These are phyloP conservation scores for Fragosphaeria purpurea DNA, from an alignment of 2,329 filamentous ascomycete genomes.

Conservation along the genomic window DNA sequence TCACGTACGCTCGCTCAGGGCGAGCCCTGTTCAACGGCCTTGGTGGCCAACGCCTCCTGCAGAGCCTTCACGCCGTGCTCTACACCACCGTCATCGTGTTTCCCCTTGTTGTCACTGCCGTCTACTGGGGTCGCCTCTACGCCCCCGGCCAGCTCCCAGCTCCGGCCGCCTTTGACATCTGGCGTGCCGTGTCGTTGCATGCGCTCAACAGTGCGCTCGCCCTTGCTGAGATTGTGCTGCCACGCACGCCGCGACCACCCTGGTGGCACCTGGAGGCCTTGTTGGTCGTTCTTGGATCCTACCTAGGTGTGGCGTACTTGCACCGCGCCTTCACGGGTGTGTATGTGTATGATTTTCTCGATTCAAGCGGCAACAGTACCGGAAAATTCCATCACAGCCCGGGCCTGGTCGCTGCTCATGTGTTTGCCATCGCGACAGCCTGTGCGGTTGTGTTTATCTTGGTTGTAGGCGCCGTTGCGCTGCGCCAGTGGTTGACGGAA, in stretches of 20 bases:
- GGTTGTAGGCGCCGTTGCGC: constrained; percentile 39
- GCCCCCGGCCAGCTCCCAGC: constrained; percentile 37
- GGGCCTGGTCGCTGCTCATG: constrained; percentile 53
- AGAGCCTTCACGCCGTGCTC: constrained; percentile 54
- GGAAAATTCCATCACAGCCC: constrained; percentile 12
- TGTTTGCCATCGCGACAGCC: constrained; percentile 46
- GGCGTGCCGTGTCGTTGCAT: constrained; percentile 64
- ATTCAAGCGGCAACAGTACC: constrained; percentile 38
- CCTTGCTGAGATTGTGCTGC: constrained; percentile 62
- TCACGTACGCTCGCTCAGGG: constrained; percentile 49
- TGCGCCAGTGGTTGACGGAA: constrained; percentile 41
- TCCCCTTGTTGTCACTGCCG: constrained; percentile 59
- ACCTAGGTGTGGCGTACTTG: constrained; percentile 65
- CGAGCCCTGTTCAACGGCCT: constrained; percentile 42
- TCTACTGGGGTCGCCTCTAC: constrained; percentile 60
- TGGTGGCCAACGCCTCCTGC: constrained; percentile 47
- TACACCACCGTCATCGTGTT: constrained; percentile 54
- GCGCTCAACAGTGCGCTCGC: constrained; percentile 64
- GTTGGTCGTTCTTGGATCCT: constrained; percentile 59
- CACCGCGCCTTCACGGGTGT: constrained; percentile 59
- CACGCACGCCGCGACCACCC: constrained; percentile 52
- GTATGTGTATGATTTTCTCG: constrained; percentile 72
- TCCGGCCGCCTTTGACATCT: constrained; percentile 38
- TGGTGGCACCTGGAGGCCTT: constrained; percentile 59
- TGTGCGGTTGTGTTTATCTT: constrained; percentile 43